These are phyloP conservation scores for Acer negundo DNA, from an alignment of 345 rosid genomes.

Conservation along the genomic window DNA sequence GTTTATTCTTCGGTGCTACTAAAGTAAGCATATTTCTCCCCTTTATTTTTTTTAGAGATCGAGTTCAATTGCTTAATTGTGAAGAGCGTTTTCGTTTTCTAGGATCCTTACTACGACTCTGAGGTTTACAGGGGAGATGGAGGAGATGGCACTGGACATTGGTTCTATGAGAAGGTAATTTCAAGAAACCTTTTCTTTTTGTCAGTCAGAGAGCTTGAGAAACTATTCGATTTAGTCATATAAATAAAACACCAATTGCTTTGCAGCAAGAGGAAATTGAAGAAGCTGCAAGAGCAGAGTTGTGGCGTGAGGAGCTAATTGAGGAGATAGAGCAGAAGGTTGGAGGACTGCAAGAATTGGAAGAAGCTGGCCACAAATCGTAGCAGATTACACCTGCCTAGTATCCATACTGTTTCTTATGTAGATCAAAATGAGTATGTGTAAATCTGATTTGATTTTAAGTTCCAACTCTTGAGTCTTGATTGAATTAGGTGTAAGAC, in stretches of 20 bases:
- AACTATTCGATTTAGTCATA: too few relatives aligned
- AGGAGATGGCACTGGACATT: conserved; percentile 90
- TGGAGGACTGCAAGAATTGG: conserved; percentile 79
- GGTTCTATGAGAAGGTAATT: conserved; percentile 81
- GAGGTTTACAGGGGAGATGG: conserved; percentile 82
- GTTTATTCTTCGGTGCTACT: conserved; percentile 75
- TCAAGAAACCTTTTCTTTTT: too few relatives aligned
- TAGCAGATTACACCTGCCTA: too few relatives aligned
- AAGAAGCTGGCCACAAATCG: conserved; percentile 58
- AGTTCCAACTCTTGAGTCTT: too few relatives aligned
- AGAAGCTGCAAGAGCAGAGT: conserved; percentile 83
- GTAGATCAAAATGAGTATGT: too few relatives aligned
- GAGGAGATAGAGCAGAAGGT: conserved; percentile 96
- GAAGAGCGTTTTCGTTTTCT: not conserved
- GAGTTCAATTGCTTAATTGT: conserved; percentile 7
- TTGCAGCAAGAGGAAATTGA: conserved; percentile 88
- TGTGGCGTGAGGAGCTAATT: conserved; percentile 91
- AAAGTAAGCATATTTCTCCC: conserved; percentile 46
- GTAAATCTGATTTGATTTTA: too few relatives aligned
- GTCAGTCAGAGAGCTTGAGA: too few relatives aligned
- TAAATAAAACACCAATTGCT: too few relatives aligned
- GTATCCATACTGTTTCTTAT: too few relatives aligned
- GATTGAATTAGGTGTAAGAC: too few relatives aligned
- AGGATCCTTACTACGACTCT: conserved; percentile 96
- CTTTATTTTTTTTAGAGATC: not conserved